phyloP scores from a whole-genome alignment of 352 stramenopile genomes.

The Phytopythium helicoides region DNA sequence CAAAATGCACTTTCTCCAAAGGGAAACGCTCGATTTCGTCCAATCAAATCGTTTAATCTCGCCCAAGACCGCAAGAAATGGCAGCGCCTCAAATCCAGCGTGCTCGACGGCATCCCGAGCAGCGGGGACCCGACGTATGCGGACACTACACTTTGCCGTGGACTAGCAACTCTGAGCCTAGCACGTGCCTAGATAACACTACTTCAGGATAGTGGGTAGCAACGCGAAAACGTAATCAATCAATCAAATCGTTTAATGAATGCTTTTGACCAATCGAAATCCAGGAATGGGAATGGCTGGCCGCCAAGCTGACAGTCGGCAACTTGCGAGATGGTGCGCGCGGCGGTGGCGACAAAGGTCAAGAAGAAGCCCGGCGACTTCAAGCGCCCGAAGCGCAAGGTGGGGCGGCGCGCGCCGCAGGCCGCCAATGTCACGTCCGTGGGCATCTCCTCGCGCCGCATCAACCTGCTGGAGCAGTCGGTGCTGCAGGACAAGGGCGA shows the following conservation, averaged over 20 bases:
- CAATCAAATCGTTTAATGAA: too few relatives aligned
- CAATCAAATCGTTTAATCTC: neutral
- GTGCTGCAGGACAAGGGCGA: conserved; percentile 67
- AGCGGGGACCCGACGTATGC: too few relatives aligned
- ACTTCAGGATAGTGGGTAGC: too few relatives aligned
- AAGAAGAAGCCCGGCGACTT: conserved; percentile 90
- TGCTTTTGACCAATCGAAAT: too few relatives aligned
- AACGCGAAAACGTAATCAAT: too few relatives aligned
- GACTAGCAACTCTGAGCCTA: too few relatives aligned
- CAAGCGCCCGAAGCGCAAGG: conserved; percentile 86
- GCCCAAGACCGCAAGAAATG: too few relatives aligned
- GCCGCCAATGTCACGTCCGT: conserved; percentile 80
- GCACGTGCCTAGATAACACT: too few relatives aligned
- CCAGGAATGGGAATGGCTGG: neutral
- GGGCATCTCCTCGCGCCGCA: conserved; percentile 66
- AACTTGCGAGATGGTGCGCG: conserved; percentile 31
- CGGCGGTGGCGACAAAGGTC: conserved; percentile 37
- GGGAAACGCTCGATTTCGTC: neutral
- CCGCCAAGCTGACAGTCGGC: neutral
- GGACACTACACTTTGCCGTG: too few relatives aligned
- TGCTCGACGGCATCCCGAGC: too few relatives aligned
- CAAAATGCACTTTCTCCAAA: conserved; percentile 1
- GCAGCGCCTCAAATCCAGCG: too few relatives aligned
- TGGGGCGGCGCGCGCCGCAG: conserved; percentile 62
- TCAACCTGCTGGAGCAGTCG: conserved; percentile 83